Base-by-base conservation (phyloP, 306 rosid species). In the Quercus aquifolioides region DNA sequence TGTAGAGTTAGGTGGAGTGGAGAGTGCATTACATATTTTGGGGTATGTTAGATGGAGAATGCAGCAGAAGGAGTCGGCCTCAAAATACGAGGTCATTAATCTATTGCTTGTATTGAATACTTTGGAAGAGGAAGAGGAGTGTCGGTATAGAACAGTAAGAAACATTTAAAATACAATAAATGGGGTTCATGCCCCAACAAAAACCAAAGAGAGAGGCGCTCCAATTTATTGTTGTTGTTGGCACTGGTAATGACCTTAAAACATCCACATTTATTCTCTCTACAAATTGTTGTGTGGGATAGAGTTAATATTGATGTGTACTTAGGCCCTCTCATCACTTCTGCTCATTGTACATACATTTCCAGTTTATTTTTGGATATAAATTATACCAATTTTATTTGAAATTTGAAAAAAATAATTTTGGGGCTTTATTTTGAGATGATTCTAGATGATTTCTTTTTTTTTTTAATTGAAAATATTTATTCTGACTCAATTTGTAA, bases 11-110 rank as follows among this genome's bases (percentile, higher is more conserved):
- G 69, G 71, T 65, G 25, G 18, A 63, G 38, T 33, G 51, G 18
- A 28, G 38, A 28, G 5, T 63, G 49, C 10, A 65, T 65, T 65
- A 65, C 49, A 7, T 31, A 65, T 3, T 12, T 63, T 26, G 35
- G 69, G 43, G 13, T 5, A 15, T 63, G 69, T 63, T 65, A 31
- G 43, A 65, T 30, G 13, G 8, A 6, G 11, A 65, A 13, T 18
- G 71, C 71, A 31, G 49, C 51, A 31, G 51, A 67, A 19, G 71
- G 33, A 8, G 51, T 18, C 7, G 71, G 26, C 71, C 26, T 18
- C 71, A 33, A 67, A 67, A 67, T 67, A 31, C 71, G 71, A 33
- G 71, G 71, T 67, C 71, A 67, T 67, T 67, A 67, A 8, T 64
- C 71, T 67, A 3, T 33, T 67, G 71, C 25, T 67, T 19, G 51